Evolutionary conservation across 805 yeast genomes (phyloP).

Genomic region (Sungouiozyma intestinalis): DNA sequence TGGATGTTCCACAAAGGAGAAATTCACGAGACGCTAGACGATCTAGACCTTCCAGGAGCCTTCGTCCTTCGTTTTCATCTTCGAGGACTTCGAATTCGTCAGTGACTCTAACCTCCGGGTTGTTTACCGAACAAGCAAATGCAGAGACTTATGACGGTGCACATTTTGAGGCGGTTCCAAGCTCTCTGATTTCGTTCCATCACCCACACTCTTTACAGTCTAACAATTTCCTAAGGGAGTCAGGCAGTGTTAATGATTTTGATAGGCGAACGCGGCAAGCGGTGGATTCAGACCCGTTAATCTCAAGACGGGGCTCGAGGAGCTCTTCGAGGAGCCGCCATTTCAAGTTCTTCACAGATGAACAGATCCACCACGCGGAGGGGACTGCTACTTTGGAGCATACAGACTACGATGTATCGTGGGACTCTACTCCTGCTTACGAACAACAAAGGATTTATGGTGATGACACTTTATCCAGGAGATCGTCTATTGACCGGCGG

Average conservation of each 20-base stretch:
- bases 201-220: slow-evolving; percentile 48
- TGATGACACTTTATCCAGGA: slow-evolving; percentile 17
- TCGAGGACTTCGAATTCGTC: slow-evolving; percentile 26
- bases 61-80: slow-evolving; percentile 25
- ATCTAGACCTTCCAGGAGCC: slow-evolving; percentile 1
- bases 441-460: slow-evolving; percentile 36
- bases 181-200: slow-evolving; percentile 68
- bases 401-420: slow-evolving; percentile 63
- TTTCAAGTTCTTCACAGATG: slow-evolving; percentile 74
- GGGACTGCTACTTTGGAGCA: slow-evolving; percentile 73
- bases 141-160: slow-evolving; percentile 72
- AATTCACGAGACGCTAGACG: not conserved
- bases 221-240: slow-evolving; percentile 12
- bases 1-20: not conserved
- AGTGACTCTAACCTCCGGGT: slow-evolving; percentile 20
- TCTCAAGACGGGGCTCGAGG: slow-evolving; percentile 19
- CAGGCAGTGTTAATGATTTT: slow-evolving; percentile 17
- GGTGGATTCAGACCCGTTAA: not conserved
- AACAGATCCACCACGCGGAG: slow-evolving; percentile 77
- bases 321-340: slow-evolving; percentile 32
- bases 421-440: slow-evolving; percentile 46
- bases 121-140: slow-evolving; percentile 44
- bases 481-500: slow-evolving; percentile 19
- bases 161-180: slow-evolving; percentile 63
- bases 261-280: slow-evolving; percentile 6